Percentiles rank a stretch among this genome's conserved stretches.
Conservation (phyloP, 2,329 filamentous ascomycete genomes). For the Penicillium sp. region DNA sequence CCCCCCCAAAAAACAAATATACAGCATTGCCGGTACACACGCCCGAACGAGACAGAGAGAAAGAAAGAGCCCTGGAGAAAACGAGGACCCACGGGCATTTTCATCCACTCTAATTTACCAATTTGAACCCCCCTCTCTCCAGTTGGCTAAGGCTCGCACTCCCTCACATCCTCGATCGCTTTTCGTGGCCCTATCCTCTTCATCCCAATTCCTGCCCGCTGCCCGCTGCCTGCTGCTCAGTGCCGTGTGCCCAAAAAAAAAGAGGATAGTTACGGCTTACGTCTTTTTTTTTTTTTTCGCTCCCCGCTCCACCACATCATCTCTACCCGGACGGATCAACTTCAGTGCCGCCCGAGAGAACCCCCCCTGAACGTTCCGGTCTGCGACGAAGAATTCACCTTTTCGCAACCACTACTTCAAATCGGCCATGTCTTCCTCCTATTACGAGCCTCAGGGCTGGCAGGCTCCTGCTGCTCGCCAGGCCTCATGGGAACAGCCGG, state of each 20-base stretch:
- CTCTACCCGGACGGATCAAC: slow-evolving; percentile 23
- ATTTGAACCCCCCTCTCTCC: background rate
- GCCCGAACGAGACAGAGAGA: slow-evolving; percentile 1
- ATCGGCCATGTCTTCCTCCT: slow-evolving; percentile 56
- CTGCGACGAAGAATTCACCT: slow-evolving; percentile 12
- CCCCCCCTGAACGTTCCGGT: slow-evolving; percentile 19
- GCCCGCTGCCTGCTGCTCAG: background rate
- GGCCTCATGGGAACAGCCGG: slow-evolving; percentile 66
- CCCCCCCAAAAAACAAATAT: slow-evolving; percentile 1
- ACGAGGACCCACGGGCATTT: slow-evolving; percentile 13
- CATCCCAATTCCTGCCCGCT: background rate
- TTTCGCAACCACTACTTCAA: background rate
- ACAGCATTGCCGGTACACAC: slow-evolving; percentile 2
- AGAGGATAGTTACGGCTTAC: slow-evolving; percentile 11
- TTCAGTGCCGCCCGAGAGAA: slow-evolving; percentile 11
- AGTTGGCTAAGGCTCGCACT: background rate
- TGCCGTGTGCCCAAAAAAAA: too few relatives aligned
- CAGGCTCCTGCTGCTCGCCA: slow-evolving; percentile 55
- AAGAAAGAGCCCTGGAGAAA: too few relatives aligned
- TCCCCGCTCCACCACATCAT: slow-evolving; percentile 17
- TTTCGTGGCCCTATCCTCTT: background rate
- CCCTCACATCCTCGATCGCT: background rate
- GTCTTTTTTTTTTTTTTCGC: slow-evolving; percentile 12
- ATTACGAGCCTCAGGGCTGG: slow-evolving; percentile 64
- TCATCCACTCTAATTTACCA: background rate